These are phyloP conservation scores for Phytophthora sojae DNA, from an alignment of 352 stramenopile genomes.

Conservation along the genomic window DNA sequence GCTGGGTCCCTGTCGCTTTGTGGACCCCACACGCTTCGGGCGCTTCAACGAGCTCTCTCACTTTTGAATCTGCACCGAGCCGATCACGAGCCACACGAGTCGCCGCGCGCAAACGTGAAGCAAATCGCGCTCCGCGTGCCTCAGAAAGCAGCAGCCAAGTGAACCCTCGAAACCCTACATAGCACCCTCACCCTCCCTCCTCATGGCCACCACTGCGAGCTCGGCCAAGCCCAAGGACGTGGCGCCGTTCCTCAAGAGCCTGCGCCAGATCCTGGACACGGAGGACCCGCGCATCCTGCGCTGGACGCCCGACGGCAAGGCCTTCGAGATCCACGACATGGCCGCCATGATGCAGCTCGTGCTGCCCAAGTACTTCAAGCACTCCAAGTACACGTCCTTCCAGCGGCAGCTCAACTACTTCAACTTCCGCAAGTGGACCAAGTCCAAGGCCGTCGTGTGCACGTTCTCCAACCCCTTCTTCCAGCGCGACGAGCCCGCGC, in stretches of 20 bases:
- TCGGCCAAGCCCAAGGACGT: conserved; percentile 48
- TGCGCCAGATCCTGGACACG: conserved; percentile 66
- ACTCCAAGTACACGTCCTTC: conserved; percentile 94
- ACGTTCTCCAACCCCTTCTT: conserved; percentile 81
- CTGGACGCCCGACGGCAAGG: conserved; percentile 60
- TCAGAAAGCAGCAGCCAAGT: conserved; percentile 1
- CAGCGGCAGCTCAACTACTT: conserved; percentile 96
- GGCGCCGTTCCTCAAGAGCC: conserved; percentile 74
- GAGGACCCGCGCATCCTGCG: conserved; percentile 57
- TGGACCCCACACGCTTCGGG: not conserved
- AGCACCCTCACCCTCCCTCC: no score
- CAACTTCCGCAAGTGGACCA: conserved; percentile 92
- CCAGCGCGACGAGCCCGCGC: conserved; percentile 59
- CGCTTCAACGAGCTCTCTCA: conserved; percentile 11
- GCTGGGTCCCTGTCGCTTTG: not conserved
- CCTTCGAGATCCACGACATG: conserved; percentile 83
- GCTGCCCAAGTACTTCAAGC: conserved; percentile 95
- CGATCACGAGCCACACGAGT: conserved; percentile 10
- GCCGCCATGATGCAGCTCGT: conserved; percentile 75
- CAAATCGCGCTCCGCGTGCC: conserved; percentile 26
- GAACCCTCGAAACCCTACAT: conserved; percentile 6
- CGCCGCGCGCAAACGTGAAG: conserved; percentile 11
- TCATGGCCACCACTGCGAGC: not conserved
- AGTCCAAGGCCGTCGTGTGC: conserved; percentile 79
- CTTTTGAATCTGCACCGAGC: conserved; percentile 20